Percentiles rank a stretch among this genome's conserved stretches.
These are phyloP conservation scores for Kurtzmaniella quercitrusa DNA, from an alignment of 1,139 yeast species.

Conservation along the genomic window DNA sequence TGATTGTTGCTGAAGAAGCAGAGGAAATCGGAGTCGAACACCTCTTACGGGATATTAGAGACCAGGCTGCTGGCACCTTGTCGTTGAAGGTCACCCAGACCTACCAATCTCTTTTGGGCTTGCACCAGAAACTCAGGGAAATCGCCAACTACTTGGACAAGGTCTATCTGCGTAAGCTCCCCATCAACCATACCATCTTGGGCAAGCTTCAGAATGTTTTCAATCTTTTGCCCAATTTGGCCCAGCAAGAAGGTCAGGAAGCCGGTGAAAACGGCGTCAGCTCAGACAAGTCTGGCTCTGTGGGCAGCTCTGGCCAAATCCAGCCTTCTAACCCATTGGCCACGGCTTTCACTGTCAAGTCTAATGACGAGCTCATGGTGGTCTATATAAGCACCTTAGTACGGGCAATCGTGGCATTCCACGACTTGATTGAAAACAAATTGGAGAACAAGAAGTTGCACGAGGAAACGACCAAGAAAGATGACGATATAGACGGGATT, in stretches of 20 bases:
- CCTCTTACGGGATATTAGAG: slow-evolving; percentile 86
- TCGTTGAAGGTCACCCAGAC: slow-evolving; percentile 86
- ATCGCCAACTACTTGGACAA: slow-evolving; percentile 77
- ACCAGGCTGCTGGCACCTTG: slow-evolving; percentile 92
- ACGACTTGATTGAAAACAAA: slow-evolving; percentile 93
- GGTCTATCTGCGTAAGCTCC: slow-evolving; percentile 67
- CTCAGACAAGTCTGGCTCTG: slow-evolving; percentile 6
- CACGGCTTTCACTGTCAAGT: slow-evolving; percentile 82
- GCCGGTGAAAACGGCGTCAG: neutral
- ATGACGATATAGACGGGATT: slow-evolving; percentile 4
- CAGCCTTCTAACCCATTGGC: slow-evolving; percentile 48
- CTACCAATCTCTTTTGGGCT: slow-evolving; percentile 80
- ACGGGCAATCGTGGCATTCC: slow-evolving; percentile 93
- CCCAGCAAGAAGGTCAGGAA: slow-evolving; percentile 22
- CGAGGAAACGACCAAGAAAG: slow-evolving; percentile 29
- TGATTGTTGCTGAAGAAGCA: slow-evolving; percentile 96
- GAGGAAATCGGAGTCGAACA: slow-evolving; percentile 99
- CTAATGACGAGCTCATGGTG: slow-evolving; percentile 94
- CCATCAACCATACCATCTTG: slow-evolving; percentile 84
- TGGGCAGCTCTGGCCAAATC: slow-evolving; percentile 12
- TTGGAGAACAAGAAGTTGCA: slow-evolving; percentile 66
- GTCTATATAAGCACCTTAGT: slow-evolving; percentile 86
- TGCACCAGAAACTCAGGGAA: slow-evolving; percentile 74
- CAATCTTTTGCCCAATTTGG: slow-evolving; percentile 83
- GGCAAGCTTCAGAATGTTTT: slow-evolving; percentile 94